Evolutionary conservation across 805 yeast species (phyloP).

Genomic region (Myxozyma neglecta): DNA sequence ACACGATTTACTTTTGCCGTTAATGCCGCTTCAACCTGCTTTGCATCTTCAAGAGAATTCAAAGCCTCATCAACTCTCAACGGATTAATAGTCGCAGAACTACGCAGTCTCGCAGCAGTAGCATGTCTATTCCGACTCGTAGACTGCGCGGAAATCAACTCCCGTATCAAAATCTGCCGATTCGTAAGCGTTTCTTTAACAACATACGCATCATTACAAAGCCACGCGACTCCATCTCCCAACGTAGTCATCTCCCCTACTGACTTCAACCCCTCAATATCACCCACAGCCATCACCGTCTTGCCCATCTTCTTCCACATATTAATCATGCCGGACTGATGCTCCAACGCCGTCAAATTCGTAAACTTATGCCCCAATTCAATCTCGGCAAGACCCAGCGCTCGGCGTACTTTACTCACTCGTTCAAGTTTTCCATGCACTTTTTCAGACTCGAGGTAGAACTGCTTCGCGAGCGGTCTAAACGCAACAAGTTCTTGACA

Average conservation of each 20-base stretch:
- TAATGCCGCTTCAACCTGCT: constrained; percentile 70
- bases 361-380: constrained; percentile 47
- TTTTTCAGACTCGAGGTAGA: constrained; percentile 60
- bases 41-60: constrained; percentile 72
- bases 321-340: constrained; percentile 67
- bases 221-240: constrained; percentile 68
- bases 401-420: constrained; percentile 48
- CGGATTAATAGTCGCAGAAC: constrained; percentile 76
- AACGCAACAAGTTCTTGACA: constrained; percentile 76
- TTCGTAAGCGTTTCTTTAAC: constrained; percentile 92
- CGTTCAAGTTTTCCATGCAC: constrained; percentile 58
- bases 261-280: constrained; percentile 68
- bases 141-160: constrained; percentile 74
- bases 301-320: constrained; percentile 80
- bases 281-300: constrained; percentile 68
- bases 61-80: constrained; percentile 88
- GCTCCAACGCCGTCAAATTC: constrained; percentile 48
- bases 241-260: constrained; percentile 70
- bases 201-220: constrained; percentile 74
- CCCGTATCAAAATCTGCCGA: constrained; percentile 90
- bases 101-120: constrained; percentile 65
- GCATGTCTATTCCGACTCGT: constrained; percentile 68
- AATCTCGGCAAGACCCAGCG: constrained; percentile 58
- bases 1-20: constrained; percentile 77
- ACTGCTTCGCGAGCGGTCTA: constrained; percentile 79